These are phyloP conservation scores for Rhodomyrtus psidioides DNA, from an alignment of 441 rosid species.

Conservation along the genomic window DNA sequence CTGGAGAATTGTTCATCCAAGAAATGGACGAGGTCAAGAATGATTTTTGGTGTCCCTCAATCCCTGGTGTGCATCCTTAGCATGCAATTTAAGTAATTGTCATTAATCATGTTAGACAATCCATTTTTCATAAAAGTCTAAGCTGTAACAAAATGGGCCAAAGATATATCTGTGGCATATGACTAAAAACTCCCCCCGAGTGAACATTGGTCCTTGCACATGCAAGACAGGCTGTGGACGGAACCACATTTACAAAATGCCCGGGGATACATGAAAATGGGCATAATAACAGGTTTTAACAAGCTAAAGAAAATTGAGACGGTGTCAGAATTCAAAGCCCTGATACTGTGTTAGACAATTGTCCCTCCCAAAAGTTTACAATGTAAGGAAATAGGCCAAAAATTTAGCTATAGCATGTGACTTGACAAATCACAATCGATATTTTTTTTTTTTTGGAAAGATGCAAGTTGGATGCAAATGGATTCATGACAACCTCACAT, in stretches of 20 bases:
- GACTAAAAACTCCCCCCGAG: background rate
- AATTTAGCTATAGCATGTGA: background rate
- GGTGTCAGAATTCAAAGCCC: background rate
- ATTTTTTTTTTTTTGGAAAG: background rate
- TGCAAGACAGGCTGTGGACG: background rate
- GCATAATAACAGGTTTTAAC: background rate
- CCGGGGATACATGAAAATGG: background rate
- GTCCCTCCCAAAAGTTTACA: background rate
- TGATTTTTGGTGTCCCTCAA: background rate
- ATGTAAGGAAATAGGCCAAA: background rate
- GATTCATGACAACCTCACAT: background rate
- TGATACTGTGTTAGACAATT: background rate
- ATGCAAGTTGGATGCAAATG: background rate
- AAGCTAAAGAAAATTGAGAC: background rate
- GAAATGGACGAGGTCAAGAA: background rate
- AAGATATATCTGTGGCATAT: background rate
- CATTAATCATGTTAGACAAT: background rate
- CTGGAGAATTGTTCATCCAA: background rate
- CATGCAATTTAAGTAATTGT: background rate
- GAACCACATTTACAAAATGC: background rate
- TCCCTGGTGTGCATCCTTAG: background rate
- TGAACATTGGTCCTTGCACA: background rate
- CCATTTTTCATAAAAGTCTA: accelerated
- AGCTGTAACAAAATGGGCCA: background rate
- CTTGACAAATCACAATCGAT: background rate